Evolutionary conservation across 768 basidiomycete species (phyloP).

Genomic region (Sarcodon sp.): DNA sequence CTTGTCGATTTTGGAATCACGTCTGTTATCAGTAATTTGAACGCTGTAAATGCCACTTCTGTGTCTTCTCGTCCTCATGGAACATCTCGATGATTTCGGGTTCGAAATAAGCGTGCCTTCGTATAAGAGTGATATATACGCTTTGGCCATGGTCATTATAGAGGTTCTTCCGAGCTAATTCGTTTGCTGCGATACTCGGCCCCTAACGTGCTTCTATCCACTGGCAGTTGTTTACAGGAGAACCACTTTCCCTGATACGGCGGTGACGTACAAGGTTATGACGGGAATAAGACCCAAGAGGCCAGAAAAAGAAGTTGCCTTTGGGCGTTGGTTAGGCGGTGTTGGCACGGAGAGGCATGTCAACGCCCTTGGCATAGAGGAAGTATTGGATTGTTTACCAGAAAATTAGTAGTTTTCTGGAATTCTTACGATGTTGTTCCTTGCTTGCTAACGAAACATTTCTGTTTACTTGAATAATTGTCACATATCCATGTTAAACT

Average conservation of each 20-base stretch:
- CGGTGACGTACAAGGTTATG: too few species aligned
- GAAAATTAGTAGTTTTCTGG: too few species aligned
- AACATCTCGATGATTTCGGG: conserved; percentile 5
- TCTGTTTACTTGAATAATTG: too few species aligned
- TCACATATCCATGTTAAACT: too few species aligned
- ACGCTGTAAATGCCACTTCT: conserved; percentile 4
- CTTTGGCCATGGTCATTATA: conserved; percentile 7
- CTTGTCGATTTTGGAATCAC: conserved; percentile 15
- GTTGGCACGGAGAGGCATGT: too few species aligned
- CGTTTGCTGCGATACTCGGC: not conserved
- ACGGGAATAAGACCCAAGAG: too few species aligned
- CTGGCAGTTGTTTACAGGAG: conserved; percentile 1
- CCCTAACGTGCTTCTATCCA: not conserved
- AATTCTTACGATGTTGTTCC: too few species aligned
- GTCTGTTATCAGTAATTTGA: conserved; percentile 3
- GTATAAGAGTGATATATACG: conserved; percentile 7
- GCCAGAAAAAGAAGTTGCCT: too few species aligned
- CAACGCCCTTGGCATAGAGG: too few species aligned
- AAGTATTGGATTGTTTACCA: too few species aligned
- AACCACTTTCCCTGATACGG: not conserved
- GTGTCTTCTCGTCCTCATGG: not conserved
- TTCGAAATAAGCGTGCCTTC: conserved; percentile 1
- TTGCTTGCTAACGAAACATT: too few species aligned
- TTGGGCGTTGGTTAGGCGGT: too few species aligned
- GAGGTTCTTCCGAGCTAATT: conserved; percentile 2